Evolutionary conservation across 495 filamentous ascomycete species (phyloP).

Genomic region (Penicillium cosmopolitanum): DNA sequence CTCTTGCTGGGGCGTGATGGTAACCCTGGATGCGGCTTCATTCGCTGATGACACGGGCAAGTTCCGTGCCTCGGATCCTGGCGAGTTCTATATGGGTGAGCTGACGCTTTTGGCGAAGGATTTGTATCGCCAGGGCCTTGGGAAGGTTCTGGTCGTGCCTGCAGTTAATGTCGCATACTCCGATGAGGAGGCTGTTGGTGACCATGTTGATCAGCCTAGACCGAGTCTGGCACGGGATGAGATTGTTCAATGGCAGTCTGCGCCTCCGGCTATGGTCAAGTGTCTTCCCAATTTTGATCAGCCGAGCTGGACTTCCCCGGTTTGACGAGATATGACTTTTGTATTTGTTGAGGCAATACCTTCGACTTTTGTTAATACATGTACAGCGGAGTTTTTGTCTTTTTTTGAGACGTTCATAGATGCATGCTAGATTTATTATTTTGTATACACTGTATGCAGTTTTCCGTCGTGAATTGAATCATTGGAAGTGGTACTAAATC

Average conservation of each 20-base stretch:
- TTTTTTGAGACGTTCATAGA: no score
- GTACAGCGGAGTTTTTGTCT: no score
- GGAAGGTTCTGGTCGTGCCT: constrained; percentile 54
- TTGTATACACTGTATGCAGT: neutral
- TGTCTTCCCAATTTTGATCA: constrained; percentile 29
- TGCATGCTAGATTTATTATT: neutral
- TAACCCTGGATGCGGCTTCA: constrained; percentile 36
- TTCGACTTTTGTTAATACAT: no score
- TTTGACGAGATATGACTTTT: neutral
- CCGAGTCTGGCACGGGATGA: constrained; percentile 13
- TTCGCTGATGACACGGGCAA: constrained; percentile 33
- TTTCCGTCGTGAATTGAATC: neutral
- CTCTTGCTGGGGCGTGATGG: constrained; percentile 57
- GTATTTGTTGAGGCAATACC: no score
- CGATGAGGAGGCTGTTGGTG: constrained; percentile 31
- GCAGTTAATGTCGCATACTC: constrained; percentile 52
- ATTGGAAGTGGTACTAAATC: neutral
- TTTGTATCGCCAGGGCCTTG: constrained; percentile 47
- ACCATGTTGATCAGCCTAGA: constrained; percentile 22
- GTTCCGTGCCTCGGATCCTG: constrained; percentile 39
- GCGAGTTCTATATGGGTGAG: constrained; percentile 53
- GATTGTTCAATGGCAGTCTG: constrained; percentile 27
- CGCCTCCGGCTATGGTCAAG: constrained; percentile 29
- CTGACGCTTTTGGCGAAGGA: constrained; percentile 54
- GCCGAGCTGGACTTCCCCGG: constrained; percentile 19